Conservation (phyloP, 306 rosid genomes). For the Lotus japonicus region DNA sequence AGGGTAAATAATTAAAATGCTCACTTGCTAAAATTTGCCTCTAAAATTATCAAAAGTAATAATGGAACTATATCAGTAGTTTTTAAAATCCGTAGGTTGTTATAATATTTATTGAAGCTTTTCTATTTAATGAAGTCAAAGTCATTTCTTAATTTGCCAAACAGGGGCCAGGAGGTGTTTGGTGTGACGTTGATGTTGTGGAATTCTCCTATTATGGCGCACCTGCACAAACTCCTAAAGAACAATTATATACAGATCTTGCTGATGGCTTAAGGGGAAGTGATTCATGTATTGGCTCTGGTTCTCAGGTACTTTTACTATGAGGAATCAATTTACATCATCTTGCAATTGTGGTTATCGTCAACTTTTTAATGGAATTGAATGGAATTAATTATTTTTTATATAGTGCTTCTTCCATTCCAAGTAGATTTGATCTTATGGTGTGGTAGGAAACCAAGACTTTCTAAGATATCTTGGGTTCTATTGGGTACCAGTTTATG, state of each 20-base stretch:
- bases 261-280: conserved; percentile 94
- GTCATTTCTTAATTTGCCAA: conserved; percentile 28
- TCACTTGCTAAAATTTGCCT: neutral
- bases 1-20: neutral
- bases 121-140: conserved; percentile 10
- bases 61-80: neutral
- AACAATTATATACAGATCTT: conserved; percentile 81
- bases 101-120: neutral
- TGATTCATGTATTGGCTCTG: conserved; percentile 81
- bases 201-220: conserved; percentile 95
- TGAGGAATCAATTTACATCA: conserved; percentile 15
- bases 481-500: too few species aligned
- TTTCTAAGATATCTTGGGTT: too few species aligned
- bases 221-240: conserved; percentile 90
- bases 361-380: neutral
- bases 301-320: conserved; percentile 79
- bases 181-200: conserved; percentile 99
- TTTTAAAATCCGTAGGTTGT: neutral
- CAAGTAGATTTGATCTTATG: neutral
- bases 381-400: neutral
- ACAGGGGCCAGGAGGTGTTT: conserved; percentile 99
- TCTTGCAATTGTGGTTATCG: neutral
- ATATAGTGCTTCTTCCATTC: neutral
- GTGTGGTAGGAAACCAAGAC: too few species aligned
- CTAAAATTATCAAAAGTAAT: neutral